Conservation (phyloP, 371 early-diverging fungal genomes). For the Syncephalis fuscata region DNA sequence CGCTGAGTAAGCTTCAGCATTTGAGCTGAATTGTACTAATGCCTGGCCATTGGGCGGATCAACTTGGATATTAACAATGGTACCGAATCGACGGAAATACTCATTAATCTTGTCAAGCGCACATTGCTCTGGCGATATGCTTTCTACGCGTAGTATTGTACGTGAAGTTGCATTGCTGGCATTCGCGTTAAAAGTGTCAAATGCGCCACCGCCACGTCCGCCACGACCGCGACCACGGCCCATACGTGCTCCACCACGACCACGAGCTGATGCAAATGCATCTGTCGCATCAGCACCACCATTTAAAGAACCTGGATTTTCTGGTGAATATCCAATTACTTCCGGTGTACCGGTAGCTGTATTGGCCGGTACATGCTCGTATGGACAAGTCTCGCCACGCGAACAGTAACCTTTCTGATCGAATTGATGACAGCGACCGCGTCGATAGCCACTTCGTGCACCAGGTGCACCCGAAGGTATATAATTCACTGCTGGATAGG, state of each 20-base stretch:
- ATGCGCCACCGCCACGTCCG: conserved; percentile 16
- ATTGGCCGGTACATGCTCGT: conserved; percentile 36
- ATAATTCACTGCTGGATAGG: too few species aligned
- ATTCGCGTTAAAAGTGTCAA: conserved; percentile 10
- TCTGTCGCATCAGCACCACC: too few species aligned
- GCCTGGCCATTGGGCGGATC: conserved; percentile 31
- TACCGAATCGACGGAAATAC: conserved; percentile 59
- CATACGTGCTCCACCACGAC: neutral
- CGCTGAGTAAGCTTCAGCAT: conserved; percentile 52
- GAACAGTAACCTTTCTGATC: conserved; percentile 61
- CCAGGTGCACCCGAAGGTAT: too few species aligned
- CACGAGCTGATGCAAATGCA: too few species aligned
- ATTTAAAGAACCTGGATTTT: too few species aligned
- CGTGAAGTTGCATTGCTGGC: conserved; percentile 8
- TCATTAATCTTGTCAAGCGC: conserved; percentile 44
- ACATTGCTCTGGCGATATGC: conserved; percentile 50
- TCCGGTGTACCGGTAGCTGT: too few species aligned
- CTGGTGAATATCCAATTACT: too few species aligned
- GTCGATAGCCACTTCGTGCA: too few species aligned
- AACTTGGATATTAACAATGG: conserved; percentile 47
- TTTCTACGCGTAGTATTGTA: conserved; percentile 47
- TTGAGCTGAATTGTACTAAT: conserved; percentile 37
- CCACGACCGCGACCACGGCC: conserved; percentile 12
- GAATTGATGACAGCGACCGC: neutral
- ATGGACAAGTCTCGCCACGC: conserved; percentile 67